phyloP scores from a whole-genome alignment of 1,284 basidiomycete species.

The Ceratobasidium sp. region DNA sequence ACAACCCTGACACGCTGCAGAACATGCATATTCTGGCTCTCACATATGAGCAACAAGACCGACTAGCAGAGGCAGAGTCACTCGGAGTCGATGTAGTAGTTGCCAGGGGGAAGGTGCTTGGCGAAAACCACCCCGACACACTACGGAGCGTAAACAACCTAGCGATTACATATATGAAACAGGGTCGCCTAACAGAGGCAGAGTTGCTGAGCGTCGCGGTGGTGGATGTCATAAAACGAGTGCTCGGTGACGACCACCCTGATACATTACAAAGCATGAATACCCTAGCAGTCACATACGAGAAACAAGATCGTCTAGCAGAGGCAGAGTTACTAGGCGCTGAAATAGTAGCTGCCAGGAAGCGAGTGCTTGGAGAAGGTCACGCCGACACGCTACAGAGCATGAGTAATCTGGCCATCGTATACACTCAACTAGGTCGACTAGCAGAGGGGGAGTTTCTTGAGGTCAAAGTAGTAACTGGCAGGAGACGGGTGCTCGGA shows the following conservation, averaged over 20 bases:
- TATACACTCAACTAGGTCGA: neutral
- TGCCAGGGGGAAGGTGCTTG: no score
- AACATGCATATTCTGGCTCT: no score
- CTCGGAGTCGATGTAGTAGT: no score
- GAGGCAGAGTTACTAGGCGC: neutral
- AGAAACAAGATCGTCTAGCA: neutral
- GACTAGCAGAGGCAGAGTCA: no score
- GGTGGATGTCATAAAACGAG: neutral
- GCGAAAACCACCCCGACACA: no score
- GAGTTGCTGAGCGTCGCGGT: neutral
- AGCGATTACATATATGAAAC: neutral
- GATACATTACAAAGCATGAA: neutral
- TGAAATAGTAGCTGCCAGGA: neutral
- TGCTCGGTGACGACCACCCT: neutral
- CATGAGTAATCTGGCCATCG: neutral
- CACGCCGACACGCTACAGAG: neutral
- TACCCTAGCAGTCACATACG: neutral
- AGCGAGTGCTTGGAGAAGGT: neutral
- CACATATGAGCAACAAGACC: no score
- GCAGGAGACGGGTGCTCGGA: neutral
- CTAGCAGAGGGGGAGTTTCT: constrained; percentile 1
- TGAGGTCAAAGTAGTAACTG: neutral
- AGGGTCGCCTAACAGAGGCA: neutral
- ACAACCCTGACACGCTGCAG: neutral
- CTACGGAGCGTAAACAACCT: no score